Percentiles rank a stretch among this genome's conserved stretches.
Evolutionary conservation across 257 asterid species (phyloP).

Genomic region (Solanum verrucosum): DNA sequence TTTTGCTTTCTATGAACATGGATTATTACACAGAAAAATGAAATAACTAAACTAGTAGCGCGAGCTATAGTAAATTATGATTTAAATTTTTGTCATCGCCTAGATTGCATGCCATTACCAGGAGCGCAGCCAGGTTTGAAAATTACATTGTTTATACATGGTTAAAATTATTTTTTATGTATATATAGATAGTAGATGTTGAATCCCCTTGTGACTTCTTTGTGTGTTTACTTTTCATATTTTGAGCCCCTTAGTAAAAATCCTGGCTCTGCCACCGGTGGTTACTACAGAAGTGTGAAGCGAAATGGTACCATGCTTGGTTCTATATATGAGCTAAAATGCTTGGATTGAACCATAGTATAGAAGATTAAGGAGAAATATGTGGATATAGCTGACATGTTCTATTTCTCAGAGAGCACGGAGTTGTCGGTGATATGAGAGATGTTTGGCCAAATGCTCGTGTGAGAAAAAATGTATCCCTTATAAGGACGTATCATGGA

Average conservation of each 20-base stretch:
- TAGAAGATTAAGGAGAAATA: neutral
- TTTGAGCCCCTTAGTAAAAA: neutral
- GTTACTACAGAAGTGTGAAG: neutral
- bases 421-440: slow-evolving; percentile 95
- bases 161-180: neutral
- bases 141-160: neutral
- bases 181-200: neutral
- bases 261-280: neutral
- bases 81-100: neutral
- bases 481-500: slow-evolving; percentile 84
- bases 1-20: neutral
- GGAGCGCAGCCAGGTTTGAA: neutral
- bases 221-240: neutral
- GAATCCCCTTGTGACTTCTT: neutral
- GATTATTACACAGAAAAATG: neutral
- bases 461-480: slow-evolving; percentile 74
- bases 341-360: neutral
- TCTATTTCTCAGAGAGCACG: slow-evolving; percentile 68
- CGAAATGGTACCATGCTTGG: neutral
- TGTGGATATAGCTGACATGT: neutral
- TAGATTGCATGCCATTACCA: neutral
- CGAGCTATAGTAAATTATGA: neutral
- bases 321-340: neutral
- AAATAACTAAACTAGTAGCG: neutral
- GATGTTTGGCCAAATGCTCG: slow-evolving; percentile 99